phyloP scores from a whole-genome alignment of 441 rosid genomes.

The Erysimum cheiri region DNA sequence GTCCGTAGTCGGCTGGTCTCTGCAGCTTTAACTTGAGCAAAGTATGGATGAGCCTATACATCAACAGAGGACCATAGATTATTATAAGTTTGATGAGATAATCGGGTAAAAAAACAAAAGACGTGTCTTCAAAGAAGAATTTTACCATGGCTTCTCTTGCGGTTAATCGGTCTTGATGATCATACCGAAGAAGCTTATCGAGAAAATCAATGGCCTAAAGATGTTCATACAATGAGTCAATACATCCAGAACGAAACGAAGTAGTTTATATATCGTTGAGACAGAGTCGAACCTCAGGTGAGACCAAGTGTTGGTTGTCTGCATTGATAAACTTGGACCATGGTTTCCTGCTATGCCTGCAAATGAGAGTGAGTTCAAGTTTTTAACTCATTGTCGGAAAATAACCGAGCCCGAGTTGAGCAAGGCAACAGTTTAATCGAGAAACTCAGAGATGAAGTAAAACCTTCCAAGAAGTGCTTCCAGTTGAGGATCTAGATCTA shows the following conservation, averaged over 20 bases:
- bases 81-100: not conserved
- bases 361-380: conserved; percentile 7
- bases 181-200: conserved; percentile 81
- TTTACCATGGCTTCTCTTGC: conserved; percentile 88
- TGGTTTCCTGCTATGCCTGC: conserved; percentile 82
- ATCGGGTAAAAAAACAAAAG: no score
- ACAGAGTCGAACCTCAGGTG: conserved; percentile 62
- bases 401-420: not conserved
- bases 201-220: conserved; percentile 86
- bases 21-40: conserved; percentile 84
- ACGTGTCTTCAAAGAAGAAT: no score
- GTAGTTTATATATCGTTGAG: not conserved
- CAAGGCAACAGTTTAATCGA: not conserved
- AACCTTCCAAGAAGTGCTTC: conserved; percentile 92
- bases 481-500: conserved; percentile 88
- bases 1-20: conserved; percentile 76
- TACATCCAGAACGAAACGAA: not conserved
- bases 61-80: not conserved
- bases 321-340: conserved; percentile 83
- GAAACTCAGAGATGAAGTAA: conserved; percentile 5
- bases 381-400: not conserved
- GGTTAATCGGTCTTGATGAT: conserved; percentile 89
- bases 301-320: conserved; percentile 87
- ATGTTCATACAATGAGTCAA: conserved; percentile 11
- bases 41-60: conserved; percentile 75